Evolutionary conservation across 2,329 filamentous ascomycete genomes (phyloP).

Genomic region (Massarina eburnea): DNA sequence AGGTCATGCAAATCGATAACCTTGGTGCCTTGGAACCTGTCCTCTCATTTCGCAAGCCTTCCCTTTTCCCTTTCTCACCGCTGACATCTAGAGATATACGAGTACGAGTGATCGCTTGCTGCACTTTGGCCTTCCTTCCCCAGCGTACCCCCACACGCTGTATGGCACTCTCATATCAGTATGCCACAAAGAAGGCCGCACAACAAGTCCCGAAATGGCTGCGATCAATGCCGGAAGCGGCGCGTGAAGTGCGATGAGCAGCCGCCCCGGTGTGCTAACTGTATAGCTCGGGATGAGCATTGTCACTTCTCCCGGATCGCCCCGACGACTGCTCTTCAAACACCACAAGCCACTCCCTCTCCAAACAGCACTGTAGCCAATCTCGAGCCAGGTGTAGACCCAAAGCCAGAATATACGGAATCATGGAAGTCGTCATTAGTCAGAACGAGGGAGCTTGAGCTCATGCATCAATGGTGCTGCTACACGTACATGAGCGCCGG

Average conservation of each 20-base stretch:
- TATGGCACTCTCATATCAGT: neutral
- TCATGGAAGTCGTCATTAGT: slow-evolving; percentile 1
- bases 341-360: slow-evolving; percentile 1
- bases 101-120: too few relatives aligned
- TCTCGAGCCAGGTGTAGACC: neutral
- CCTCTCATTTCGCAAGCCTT: too few relatives aligned
- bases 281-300: slow-evolving; percentile 7
- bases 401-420: neutral
- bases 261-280: slow-evolving; percentile 7
- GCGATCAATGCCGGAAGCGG: slow-evolving; percentile 12
- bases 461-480: slow-evolving; percentile 18
- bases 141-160: too few relatives aligned
- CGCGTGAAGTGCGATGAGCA: slow-evolving; percentile 16
- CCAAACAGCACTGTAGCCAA: neutral
- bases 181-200: slow-evolving; percentile 4
- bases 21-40: too few relatives aligned
- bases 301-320: slow-evolving; percentile 7
- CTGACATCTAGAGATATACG: too few relatives aligned
- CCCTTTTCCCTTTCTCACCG: too few relatives aligned
- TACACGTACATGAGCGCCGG: slow-evolving; percentile 6
- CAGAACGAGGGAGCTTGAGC: slow-evolving; percentile 7
- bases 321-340: neutral
- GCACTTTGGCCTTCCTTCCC: too few relatives aligned
- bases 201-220: slow-evolving; percentile 15
- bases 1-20: too few relatives aligned